Percentiles rank a stretch among this genome's conserved stretches.
Conservation (phyloP, 352 stramenopile species). For the Aphanomyces euteiches region DNA sequence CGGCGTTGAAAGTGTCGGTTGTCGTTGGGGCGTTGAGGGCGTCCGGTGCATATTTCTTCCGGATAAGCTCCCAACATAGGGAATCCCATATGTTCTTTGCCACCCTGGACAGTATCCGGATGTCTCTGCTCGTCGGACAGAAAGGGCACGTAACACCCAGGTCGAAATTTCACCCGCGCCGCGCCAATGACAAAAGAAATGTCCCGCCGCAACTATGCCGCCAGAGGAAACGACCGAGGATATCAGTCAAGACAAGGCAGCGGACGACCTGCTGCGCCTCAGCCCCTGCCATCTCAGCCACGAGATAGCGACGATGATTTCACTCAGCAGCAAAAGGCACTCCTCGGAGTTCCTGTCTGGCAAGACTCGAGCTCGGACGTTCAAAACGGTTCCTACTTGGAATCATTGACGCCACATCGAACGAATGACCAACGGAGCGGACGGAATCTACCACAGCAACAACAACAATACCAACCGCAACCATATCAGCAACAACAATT, state of each 20-base stretch:
- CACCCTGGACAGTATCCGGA: too few relatives aligned
- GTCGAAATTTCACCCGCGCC: background rate
- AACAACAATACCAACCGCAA: background rate
- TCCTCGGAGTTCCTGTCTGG: conserved; percentile 30
- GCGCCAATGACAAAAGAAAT: background rate
- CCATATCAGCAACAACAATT: background rate
- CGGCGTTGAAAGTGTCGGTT: too few relatives aligned
- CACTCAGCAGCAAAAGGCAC: conserved; percentile 17
- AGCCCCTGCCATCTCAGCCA: background rate
- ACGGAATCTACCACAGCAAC: background rate
- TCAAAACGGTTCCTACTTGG: conserved; percentile 27
- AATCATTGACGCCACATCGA: conserved; percentile 17
- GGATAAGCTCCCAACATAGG: too few relatives aligned
- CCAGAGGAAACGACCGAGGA: background rate
- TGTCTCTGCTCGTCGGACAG: background rate
- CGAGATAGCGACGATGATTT: conserved; percentile 29
- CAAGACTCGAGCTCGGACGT: conserved; percentile 23
- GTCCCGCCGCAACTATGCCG: conserved; percentile 26
- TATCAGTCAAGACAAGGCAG: too few relatives aligned
- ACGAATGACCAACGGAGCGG: background rate
- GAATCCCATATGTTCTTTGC: too few relatives aligned
- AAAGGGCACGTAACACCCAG: background rate
- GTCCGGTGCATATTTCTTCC: too few relatives aligned
- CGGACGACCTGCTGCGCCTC: background rate
- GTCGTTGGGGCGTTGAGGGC: too few relatives aligned